Evolutionary conservation across 345 rosid genomes (phyloP), one percentile per base, ranked within the genome.

Genomic region (Cardiospermum halicacabum): DNA sequence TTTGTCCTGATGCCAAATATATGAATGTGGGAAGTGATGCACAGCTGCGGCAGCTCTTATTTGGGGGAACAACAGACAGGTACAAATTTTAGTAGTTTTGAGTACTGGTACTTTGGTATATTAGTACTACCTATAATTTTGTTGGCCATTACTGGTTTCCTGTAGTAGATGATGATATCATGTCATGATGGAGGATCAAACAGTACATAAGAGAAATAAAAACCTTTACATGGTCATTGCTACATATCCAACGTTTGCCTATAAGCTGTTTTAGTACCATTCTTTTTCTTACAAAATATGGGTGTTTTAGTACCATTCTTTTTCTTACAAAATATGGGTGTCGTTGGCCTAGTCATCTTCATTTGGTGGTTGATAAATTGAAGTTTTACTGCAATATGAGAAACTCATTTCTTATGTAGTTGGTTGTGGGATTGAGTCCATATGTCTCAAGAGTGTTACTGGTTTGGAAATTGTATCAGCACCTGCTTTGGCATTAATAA

Each of bases 11-110:
- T 53, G 97, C 97, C 48, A 81, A 77, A 77, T 71, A 84, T 72
- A 94, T 91, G 97, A 94, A 91, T 72, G 91, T 89, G 66, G 93
- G 95, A 71, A 91, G 99, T 65, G 97, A 94, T 68, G 64, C 93
- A 56, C 99, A 94, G 66, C 71, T 94, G 60, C 83, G 97, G 68
- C 92, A 85, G 73, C 85, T 94, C 70, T 74, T 94, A 51, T 91
- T 84, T 74, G 96, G 96, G 48, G 97, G 97, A 61, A 69, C 66
- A 39, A 40, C 58, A 43, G 89, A 91, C 81, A 78, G 92, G 99
- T 94, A 78, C 25, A 12, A 34, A 19, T 25, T n/a, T 47, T 21
- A 21, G 37, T 40, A 25, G n/a, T 5, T 62, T 64, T 28, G 24
- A 11, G 25, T 22, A 12, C 30, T 24, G 13, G 16, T 30, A 50